These are phyloP conservation scores for Pseudogymnoascus sp. DNA, from an alignment of 2,329 filamentous ascomycete genomes.

Conservation along the genomic window DNA sequence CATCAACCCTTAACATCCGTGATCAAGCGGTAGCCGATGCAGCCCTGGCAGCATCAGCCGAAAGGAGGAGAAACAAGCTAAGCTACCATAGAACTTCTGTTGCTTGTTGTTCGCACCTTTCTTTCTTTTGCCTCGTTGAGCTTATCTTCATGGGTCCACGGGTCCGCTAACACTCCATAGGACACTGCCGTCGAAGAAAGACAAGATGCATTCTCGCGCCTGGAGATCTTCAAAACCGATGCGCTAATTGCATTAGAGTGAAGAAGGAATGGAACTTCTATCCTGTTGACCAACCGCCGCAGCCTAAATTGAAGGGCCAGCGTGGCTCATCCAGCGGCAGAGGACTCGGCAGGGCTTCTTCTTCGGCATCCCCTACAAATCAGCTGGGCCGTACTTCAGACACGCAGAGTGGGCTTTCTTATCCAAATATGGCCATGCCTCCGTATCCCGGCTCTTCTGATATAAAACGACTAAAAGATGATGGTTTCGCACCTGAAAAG, in stretches of 20 bases:
- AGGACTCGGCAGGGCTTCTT: background rate
- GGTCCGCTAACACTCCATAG: constrained; percentile 37
- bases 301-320: constrained; percentile 31
- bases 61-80: constrained; percentile 79
- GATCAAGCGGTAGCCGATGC: constrained; percentile 30
- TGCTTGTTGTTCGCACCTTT: constrained; percentile 71
- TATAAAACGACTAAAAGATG: constrained; percentile 31
- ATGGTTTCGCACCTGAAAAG: constrained; percentile 27
- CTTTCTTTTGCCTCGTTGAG: constrained; percentile 10
- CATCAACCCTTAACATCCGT: constrained; percentile 41
- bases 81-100: constrained; percentile 94
- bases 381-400: constrained; percentile 36
- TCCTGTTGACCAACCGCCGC: constrained; percentile 70
- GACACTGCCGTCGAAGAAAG: constrained; percentile 85
- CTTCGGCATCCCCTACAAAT: constrained; percentile 40
- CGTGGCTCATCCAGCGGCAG: constrained; percentile 26
- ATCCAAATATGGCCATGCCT: constrained; percentile 36
- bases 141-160: constrained; percentile 5
- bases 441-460: constrained; percentile 36
- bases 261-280: constrained; percentile 93
- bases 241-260: constrained; percentile 84
- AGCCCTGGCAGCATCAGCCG: constrained; percentile 33
- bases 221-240: constrained; percentile 66
- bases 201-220: constrained; percentile 78
- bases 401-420: constrained; percentile 32